These are phyloP conservation scores for Sporobolomyces roseus DNA, from an alignment of 768 basidiomycete genomes.

Conservation along the genomic window DNA sequence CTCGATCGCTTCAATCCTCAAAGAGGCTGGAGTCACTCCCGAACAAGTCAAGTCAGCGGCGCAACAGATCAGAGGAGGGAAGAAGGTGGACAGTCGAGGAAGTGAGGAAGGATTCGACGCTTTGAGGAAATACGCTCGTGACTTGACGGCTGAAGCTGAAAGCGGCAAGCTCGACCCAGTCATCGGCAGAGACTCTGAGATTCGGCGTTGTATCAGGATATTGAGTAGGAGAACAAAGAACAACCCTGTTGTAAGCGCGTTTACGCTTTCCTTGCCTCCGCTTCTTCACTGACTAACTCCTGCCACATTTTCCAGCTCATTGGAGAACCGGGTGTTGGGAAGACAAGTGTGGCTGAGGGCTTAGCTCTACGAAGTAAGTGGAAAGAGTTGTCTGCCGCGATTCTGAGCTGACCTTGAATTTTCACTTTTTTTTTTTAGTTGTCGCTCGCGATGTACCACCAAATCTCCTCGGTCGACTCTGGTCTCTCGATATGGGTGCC, in stretches of 20 bases:
- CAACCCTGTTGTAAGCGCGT: too few relatives aligned
- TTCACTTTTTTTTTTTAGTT: constrained; percentile 47
- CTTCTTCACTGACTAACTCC: too few relatives aligned
- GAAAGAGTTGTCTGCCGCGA: not conserved
- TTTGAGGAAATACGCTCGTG: constrained; percentile 58
- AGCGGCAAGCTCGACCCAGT: constrained; percentile 52
- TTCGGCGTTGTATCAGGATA: constrained; percentile 44
- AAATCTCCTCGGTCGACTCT: constrained; percentile 67
- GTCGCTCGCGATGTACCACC: constrained; percentile 87
- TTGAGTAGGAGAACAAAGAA: constrained; percentile 69
- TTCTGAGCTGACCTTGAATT: not conserved
- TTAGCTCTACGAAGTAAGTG: constrained; percentile 74
- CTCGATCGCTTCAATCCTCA: constrained; percentile 64
- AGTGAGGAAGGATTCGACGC: constrained; percentile 94
- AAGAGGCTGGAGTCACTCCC: constrained; percentile 64
- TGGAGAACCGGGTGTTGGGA: constrained; percentile 85
- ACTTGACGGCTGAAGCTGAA: constrained; percentile 48
- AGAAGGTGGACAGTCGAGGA: constrained; percentile 74
- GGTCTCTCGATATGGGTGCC: constrained; percentile 79
- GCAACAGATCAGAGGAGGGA: constrained; percentile 73
- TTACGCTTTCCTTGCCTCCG: too few relatives aligned
- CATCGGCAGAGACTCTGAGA: constrained; percentile 48
- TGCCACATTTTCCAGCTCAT: too few relatives aligned
- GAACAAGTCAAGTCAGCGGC: constrained; percentile 71
- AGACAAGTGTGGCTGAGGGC: constrained; percentile 91